phyloP scores from a whole-genome alignment of 2,329 filamentous ascomycete genomes.

The Berkeleyomyces rouxiae region DNA sequence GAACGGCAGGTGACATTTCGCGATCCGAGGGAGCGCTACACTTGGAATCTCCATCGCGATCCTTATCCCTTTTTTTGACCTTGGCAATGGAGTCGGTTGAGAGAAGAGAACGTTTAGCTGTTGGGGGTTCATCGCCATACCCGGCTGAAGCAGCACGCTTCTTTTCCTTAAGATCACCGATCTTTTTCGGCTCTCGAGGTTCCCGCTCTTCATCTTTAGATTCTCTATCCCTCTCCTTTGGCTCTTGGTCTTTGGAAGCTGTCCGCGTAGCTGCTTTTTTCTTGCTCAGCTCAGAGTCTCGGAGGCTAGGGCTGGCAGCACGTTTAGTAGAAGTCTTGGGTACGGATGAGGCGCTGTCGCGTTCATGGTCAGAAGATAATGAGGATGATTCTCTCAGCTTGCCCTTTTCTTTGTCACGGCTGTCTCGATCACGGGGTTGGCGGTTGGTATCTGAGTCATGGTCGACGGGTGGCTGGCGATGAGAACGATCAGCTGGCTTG shows the following conservation, averaged over 20 bases:
- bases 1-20: slow-evolving; percentile 32
- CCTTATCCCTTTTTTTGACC: slow-evolving; percentile 37
- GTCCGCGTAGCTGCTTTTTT: slow-evolving; percentile 23
- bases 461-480: background rate
- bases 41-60: slow-evolving; percentile 25
- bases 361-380: slow-evolving; percentile 24
- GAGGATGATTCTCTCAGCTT: background rate
- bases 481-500: slow-evolving; percentile 30
- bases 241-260: slow-evolving; percentile 29
- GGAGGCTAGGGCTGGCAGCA: slow-evolving; percentile 1
- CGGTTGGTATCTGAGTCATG: slow-evolving; percentile 7
- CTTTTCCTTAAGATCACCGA: slow-evolving; percentile 32
- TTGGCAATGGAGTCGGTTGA: slow-evolving; percentile 24
- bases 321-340: slow-evolving; percentile 23
- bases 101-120: slow-evolving; percentile 30
- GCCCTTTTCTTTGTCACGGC: slow-evolving; percentile 14
- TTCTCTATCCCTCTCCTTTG: slow-evolving; percentile 31
- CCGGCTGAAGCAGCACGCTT: slow-evolving; percentile 27
- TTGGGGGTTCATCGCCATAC: slow-evolving; percentile 30
- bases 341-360: slow-evolving; percentile 22
- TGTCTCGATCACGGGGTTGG: slow-evolving; percentile 20
- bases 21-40: slow-evolving; percentile 26
- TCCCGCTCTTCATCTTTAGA: slow-evolving; percentile 24
- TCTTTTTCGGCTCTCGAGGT: slow-evolving; percentile 20
- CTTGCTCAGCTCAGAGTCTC: slow-evolving; percentile 17